Conservation (phyloP, 164 flowering plant species). For the Kalanchoe fedtschenkoi region DNA sequence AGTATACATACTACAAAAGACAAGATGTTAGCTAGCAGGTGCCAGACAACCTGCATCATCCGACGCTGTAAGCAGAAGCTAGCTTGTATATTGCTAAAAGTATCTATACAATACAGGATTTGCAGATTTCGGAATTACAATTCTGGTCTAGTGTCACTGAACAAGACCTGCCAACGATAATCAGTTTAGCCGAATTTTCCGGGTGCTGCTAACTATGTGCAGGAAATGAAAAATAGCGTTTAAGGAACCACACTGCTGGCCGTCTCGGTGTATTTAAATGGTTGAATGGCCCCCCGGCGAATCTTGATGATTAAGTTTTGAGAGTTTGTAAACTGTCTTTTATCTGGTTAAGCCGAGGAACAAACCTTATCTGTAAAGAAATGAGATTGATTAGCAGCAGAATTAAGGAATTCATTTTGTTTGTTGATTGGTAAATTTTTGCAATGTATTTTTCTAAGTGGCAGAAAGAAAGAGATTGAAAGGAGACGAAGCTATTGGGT, state of each 20-base stretch:
- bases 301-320: neutral
- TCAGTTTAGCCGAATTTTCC: too few relatives aligned
- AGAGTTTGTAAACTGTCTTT: neutral
- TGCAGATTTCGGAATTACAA: too few relatives aligned
- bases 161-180: too few relatives aligned
- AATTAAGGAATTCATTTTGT: neutral
- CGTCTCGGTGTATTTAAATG: neutral
- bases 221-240: neutral
- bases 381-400: neutral
- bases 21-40: too few relatives aligned
- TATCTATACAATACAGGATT: too few relatives aligned
- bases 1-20: too few relatives aligned
- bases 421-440: neutral
- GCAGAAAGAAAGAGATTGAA: neutral
- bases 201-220: neutral
- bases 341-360: neutral
- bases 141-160: neutral
- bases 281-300: too few relatives aligned
- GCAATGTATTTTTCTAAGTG: neutral
- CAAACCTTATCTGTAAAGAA: constrained; percentile 4
- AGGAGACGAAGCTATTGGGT: neutral
- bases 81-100: too few relatives aligned
- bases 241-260: neutral
- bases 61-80: too few relatives aligned
- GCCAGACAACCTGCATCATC: too few relatives aligned